Percentiles rank a stretch among this genome's conserved stretches.
These are phyloP conservation scores for Xanthoceras sorbifolium DNA, from an alignment of 345 rosid species.

Conservation along the genomic window DNA sequence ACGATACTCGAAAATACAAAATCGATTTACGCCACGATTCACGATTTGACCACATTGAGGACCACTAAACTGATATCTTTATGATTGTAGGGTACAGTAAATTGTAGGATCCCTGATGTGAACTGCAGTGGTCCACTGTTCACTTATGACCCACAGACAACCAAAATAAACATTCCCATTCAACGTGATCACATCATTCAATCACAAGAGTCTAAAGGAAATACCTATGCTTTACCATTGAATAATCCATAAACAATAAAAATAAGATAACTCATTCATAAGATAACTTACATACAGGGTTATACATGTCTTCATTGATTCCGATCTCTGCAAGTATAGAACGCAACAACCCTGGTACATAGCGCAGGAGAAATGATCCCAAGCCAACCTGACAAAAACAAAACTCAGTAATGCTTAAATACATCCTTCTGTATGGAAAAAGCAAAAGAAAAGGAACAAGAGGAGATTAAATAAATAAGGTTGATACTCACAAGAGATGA, in stretches of 20 bases:
- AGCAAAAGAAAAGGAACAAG: neutral
- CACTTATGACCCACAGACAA: neutral
- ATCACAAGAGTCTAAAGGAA: neutral
- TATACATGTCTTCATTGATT: slow-evolving; percentile 89
- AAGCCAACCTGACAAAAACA: slow-evolving; percentile 65
- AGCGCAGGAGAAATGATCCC: slow-evolving; percentile 83
- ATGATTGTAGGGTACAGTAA: neutral
- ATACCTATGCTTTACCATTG: neutral
- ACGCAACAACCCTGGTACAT: slow-evolving; percentile 62
- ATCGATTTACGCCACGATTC: too few relatives aligned
- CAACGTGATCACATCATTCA: slow-evolving; percentile 1
- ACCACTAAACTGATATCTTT: neutral
- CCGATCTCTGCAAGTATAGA: slow-evolving; percentile 77
- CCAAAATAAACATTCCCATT: slow-evolving; percentile 6
- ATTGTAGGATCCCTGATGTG: neutral
- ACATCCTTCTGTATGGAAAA: neutral
- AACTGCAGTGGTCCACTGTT: neutral
- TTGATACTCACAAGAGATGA: slow-evolving; percentile 66
- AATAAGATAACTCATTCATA: slow-evolving; percentile 8
- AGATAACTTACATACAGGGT: slow-evolving; percentile 92
- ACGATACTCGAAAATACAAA: too few relatives aligned
- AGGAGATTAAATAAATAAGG: neutral
- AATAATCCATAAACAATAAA: neutral
- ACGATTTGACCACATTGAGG: too few relatives aligned
- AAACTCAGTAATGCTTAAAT: neutral